A percentile compares a stretch with the other conserved stretches of the same genome.
phyloP scores from a whole-genome alignment of 768 basidiomycete genomes.

The Tricholoma terreum region DNA sequence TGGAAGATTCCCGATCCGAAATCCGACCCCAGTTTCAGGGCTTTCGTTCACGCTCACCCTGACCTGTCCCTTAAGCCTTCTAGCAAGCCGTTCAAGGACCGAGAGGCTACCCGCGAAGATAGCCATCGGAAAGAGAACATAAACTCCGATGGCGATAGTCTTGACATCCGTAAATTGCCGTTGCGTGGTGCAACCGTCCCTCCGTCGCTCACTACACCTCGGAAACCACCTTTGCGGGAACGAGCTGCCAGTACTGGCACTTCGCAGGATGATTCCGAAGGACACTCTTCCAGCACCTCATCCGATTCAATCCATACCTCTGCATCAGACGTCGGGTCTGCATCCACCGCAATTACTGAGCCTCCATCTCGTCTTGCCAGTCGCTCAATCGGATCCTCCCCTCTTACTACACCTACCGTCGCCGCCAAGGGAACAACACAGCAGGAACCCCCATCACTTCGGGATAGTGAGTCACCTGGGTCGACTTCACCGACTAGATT shows the following conservation, averaged over 20 bases:
- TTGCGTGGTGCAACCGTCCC: conserved; percentile 39
- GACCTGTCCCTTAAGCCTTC: conserved; percentile 61
- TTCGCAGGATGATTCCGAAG: conserved; percentile 23
- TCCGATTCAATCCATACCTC: conserved; percentile 47
- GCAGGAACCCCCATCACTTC: conserved; percentile 15
- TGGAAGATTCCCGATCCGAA: conserved; percentile 98
- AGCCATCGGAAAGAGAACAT: no score
- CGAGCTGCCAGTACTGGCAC: conserved; percentile 35
- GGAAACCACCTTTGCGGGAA: conserved; percentile 25
- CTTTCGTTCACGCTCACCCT: conserved; percentile 91
- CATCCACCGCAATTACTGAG: conserved; percentile 47
- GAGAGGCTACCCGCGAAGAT: neutral
- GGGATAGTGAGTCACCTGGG: conserved; percentile 1
- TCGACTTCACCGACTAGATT: conserved; percentile 30
- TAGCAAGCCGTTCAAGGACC: conserved; percentile 29
- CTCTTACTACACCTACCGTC: conserved; percentile 25
- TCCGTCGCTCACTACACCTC: conserved; percentile 19
- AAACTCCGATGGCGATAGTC: conserved; percentile 2
- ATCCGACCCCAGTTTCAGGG: conserved; percentile 85
- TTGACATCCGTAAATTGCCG: conserved; percentile 13
- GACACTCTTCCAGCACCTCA: conserved; percentile 33
- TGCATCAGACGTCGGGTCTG: conserved; percentile 31
- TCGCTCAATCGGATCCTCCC: conserved; percentile 19
- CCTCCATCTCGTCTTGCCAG: conserved; percentile 45
- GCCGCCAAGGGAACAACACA: conserved; percentile 18